Conservation (phyloP, 768 basidiomycete species). For the Tricholoma terreum region DNA sequence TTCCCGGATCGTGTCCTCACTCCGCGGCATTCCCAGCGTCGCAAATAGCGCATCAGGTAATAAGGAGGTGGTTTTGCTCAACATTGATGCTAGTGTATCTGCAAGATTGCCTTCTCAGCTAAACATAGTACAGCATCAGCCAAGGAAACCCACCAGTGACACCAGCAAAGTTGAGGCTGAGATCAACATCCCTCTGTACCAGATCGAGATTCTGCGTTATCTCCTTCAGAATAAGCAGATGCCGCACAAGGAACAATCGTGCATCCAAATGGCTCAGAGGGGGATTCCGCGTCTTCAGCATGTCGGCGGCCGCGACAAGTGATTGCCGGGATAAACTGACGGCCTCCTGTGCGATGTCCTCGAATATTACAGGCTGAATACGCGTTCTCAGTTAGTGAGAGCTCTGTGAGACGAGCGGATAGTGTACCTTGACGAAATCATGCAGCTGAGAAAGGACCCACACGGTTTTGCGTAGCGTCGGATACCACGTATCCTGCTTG, state of each 20-base stretch:
- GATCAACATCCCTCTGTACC: conserved; percentile 45
- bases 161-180: conserved; percentile 42
- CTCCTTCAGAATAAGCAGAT: conserved; percentile 90
- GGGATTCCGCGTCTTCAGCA: conserved; percentile 49
- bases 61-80: conserved; percentile 57
- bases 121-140: background rate
- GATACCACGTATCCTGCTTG: conserved; percentile 87
- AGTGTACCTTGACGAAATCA: conserved; percentile 83
- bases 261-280: conserved; percentile 51
- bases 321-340: conserved; percentile 80
- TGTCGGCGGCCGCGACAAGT: conserved; percentile 67
- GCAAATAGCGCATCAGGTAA: conserved; percentile 70
- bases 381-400: background rate
- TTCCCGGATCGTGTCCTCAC: conserved; percentile 61
- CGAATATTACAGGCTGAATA: conserved; percentile 84
- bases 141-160: conserved; percentile 48
- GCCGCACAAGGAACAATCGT: conserved; percentile 84
- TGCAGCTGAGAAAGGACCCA: conserved; percentile 91
- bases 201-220: conserved; percentile 75
- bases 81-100: conserved; percentile 59
- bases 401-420: background rate
- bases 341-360: conserved; percentile 95
- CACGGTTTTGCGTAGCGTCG: conserved; percentile 81
- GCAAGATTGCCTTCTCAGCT: conserved; percentile 2
- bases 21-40: conserved; percentile 61